Base-by-base conservation (phyloP, 163 green algal species). In the Prototheca wickerhamii region DNA sequence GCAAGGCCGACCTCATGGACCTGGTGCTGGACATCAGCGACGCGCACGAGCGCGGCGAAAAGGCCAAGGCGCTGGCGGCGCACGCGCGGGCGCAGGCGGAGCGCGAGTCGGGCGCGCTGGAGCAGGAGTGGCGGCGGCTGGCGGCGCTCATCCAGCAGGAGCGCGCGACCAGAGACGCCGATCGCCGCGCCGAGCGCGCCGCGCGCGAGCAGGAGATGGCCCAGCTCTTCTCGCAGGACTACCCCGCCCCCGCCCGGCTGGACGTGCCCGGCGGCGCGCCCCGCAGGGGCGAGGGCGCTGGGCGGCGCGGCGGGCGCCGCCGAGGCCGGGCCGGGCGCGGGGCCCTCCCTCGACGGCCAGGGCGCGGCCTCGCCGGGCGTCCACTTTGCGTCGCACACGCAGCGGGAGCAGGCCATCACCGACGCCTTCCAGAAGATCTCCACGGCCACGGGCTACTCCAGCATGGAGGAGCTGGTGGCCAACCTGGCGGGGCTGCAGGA, bases 91-190 rank as follows among this genome's bases (percentile, higher is more conserved):
- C 75, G 21, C 77, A 89, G 65, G 84, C 80, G 3, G 87, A 95
- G 64, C 89, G 86, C 76, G 86, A 94, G 73, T 78, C 87, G 63
- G 72, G 74, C 46, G 75, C 69, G 8, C 90, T 87, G 64, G 87
- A 95, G 77, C 82, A 85, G 62, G 89, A 96, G 67, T 95, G 83
- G 86, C 55, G 69, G 28, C 78, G 94, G 67, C 83, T 97, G 4
- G 84, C 76, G 0, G 64, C 80, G 57, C 79, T 95, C 59, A 93
- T 97, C 49, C 84, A 96, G 58, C 71, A 86, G 31, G 86, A 95
- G 66, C 81, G 85, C 58, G 52, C 28, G 7, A n/a, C 20, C n/a
- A 37, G 28, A 18, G 26, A n/a, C 26, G 26, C 28, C 8, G 7
- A 25, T 21, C 4, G 25, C 52, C 26, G 52, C 28, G 52, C n/a